phyloP scores from a whole-genome alignment of 2,329 filamentous ascomycete genomes.

The Colletotrichum eleusines region DNA sequence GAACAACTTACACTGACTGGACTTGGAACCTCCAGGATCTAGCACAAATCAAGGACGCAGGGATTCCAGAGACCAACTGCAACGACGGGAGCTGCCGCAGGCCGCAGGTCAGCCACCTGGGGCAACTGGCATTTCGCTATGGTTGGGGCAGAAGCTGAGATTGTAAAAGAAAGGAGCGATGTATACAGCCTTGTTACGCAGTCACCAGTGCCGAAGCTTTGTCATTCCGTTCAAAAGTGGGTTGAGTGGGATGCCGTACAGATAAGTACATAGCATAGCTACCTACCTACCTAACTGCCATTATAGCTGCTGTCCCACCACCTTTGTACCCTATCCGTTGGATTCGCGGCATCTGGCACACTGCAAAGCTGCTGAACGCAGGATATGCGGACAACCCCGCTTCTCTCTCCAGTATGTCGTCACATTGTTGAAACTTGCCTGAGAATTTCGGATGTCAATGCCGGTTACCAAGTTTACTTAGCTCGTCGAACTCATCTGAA shows the following conservation, averaged over 20 bases:
- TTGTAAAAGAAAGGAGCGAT: neutral
- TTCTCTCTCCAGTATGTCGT: slow-evolving; percentile 1
- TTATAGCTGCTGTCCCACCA: neutral
- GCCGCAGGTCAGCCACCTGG: neutral
- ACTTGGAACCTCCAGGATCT: neutral
- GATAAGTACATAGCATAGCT: neutral
- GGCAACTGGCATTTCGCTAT: neutral
- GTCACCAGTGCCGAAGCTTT: too few species aligned
- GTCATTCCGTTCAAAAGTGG: neutral
- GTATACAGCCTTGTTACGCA: neutral
- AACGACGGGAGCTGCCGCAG: slow-evolving; percentile 20
- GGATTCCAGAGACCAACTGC: slow-evolving; percentile 5
- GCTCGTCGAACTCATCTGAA: neutral
- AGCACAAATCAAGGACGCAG: too few species aligned
- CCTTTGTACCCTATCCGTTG: too few species aligned
- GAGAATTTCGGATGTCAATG: slow-evolving; percentile 9
- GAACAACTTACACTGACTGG: neutral
- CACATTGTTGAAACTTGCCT: slow-evolving; percentile 11
- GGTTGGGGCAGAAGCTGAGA: neutral
- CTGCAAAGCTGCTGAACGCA: too few species aligned
- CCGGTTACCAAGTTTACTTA: slow-evolving; percentile 18
- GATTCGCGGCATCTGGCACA: neutral
- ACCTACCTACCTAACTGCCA: neutral
- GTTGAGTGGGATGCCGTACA: neutral
- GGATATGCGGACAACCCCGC: slow-evolving; percentile 5